Conservation (phyloP, 2,329 filamentous ascomycete species). For the Whalleya microplaca region DNA sequence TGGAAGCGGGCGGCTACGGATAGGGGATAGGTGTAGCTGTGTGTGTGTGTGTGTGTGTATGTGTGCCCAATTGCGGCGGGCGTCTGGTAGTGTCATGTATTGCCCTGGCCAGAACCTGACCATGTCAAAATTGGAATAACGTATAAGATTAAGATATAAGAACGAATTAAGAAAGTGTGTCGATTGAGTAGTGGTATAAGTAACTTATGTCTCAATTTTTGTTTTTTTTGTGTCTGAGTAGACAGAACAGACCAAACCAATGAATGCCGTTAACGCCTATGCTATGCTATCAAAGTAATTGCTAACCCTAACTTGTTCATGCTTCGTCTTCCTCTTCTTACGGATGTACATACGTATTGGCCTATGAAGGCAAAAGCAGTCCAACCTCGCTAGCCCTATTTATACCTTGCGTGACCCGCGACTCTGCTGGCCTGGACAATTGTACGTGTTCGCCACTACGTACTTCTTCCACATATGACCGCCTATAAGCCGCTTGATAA, state of each 20-base stretch:
- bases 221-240: not conserved
- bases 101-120: not conserved
- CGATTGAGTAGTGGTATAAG: too few species aligned
- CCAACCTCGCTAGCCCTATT: not conserved
- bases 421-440: not conserved
- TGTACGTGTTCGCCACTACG: not conserved
- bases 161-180: too few species aligned
- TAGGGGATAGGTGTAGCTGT: too few species aligned
- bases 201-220: too few species aligned
- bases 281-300: slow-evolving; percentile 36
- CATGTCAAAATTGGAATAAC: not conserved
- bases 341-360: not conserved
- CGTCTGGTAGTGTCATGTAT: too few species aligned
- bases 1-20: not conserved
- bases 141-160: too few species aligned
- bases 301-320: slow-evolving; percentile 5
- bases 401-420: not conserved
- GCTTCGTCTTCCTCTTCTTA: not conserved
- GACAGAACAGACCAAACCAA: slow-evolving; percentile 20
- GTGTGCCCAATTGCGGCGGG: too few species aligned
- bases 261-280: slow-evolving; percentile 43
- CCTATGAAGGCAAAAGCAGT: not conserved
- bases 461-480: too few species aligned
- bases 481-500: too few species aligned
- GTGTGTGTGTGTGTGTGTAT: too few species aligned